These are phyloP conservation scores for Hortiboletus rubellus DNA, from an alignment of 1,284 basidiomycete species.

Conservation along the genomic window DNA sequence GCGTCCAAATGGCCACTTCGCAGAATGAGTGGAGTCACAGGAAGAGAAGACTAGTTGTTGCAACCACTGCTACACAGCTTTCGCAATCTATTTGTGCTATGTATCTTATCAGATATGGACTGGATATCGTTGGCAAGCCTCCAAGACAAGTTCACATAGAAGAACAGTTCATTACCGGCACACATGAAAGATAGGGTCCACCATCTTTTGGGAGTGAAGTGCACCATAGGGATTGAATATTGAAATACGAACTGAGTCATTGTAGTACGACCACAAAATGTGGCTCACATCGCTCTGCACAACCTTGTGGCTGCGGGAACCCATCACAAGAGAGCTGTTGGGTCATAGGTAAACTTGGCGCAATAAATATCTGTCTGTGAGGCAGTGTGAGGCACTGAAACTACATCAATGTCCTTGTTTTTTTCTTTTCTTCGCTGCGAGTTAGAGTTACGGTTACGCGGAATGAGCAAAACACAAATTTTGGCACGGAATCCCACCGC, in stretches of 20 bases:
- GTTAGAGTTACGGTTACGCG: too few species aligned
- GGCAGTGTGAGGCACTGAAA: too few species aligned
- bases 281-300: constrained; percentile 90
- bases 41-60: background rate
- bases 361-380: too few species aligned
- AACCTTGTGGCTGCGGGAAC: constrained; percentile 89
- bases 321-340: constrained; percentile 86
- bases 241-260: constrained; percentile 64
- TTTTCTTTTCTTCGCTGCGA: too few species aligned
- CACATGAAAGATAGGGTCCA: constrained; percentile 90
- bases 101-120: constrained; percentile 23
- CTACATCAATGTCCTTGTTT: too few species aligned
- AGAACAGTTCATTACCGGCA: constrained; percentile 97
- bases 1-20: background rate
- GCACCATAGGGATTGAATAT: background rate
- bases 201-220: constrained; percentile 41
- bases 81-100: background rate
- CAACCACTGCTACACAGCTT: constrained; percentile 17
- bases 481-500: too few species aligned
- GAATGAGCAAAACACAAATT: too few species aligned
- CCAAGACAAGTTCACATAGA: constrained; percentile 32
- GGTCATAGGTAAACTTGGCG: background rate
- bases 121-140: too few species aligned
- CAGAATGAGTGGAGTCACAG: constrained; percentile 3
- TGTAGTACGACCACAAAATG: constrained; percentile 94